Percentiles rank a stretch among this genome's conserved stretches.
phyloP scores from a whole-genome alignment of 768 basidiomycete species.

The Termitomyces bulborhizus region DNA sequence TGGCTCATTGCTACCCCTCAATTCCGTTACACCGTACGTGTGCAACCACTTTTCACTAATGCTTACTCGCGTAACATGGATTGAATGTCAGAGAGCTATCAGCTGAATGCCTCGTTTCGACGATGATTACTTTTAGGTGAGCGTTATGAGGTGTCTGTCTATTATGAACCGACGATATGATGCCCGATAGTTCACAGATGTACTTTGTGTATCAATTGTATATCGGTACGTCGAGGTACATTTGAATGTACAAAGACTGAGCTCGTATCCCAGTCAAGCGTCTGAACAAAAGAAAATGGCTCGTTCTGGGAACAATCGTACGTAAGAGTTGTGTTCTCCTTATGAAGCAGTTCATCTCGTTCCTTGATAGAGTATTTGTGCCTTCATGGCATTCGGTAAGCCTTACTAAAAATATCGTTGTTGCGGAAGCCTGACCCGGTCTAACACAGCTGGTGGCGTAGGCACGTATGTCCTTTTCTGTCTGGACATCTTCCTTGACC shows the following conservation, averaged over 20 bases:
- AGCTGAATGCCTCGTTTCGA: conserved; percentile 36
- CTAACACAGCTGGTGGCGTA: conserved; percentile 20
- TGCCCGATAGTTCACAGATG: conserved; percentile 9
- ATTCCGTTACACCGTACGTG: conserved; percentile 32
- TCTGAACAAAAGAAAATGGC: conserved; percentile 18
- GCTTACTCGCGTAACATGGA: not conserved
- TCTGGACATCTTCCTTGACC: not conserved
- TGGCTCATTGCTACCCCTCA: conserved; percentile 31
- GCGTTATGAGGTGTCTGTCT: not conserved
- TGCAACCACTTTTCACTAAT: conserved; percentile 5
- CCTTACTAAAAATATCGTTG: not conserved
- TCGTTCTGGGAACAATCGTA: conserved; percentile 24
- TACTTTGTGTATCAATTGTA: conserved; percentile 38
- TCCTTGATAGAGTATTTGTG: conserved; percentile 16
- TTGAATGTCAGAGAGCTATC: conserved; percentile 26
- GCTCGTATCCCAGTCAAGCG: conserved; percentile 18
- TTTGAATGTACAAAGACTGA: not conserved
- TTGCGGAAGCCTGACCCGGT: not conserved
- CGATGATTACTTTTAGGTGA: conserved; percentile 37
- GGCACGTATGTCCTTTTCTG: conserved; percentile 13
- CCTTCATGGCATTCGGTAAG: conserved; percentile 25
- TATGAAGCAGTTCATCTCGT: not conserved
- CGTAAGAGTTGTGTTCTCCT: conserved; percentile 4
- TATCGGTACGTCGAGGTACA: conserved; percentile 18
- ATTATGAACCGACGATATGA: not conserved